Percentiles rank a stretch among this genome's conserved stretches.
phyloP scores from a whole-genome alignment of 2,329 filamentous ascomycete species.

The Phialemoniopsis sp. region DNA sequence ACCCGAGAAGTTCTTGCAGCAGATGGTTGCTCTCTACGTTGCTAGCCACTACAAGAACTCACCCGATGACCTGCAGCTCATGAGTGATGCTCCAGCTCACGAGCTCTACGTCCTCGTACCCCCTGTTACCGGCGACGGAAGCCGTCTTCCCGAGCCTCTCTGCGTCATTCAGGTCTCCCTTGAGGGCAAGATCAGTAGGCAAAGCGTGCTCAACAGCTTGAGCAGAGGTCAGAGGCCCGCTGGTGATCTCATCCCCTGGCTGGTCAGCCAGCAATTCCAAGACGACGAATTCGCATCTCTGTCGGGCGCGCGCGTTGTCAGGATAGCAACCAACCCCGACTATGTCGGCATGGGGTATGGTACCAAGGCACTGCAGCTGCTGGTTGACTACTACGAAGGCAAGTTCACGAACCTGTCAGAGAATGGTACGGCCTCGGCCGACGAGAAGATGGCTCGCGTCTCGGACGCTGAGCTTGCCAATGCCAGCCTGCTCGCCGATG shows the following conservation, averaged over 20 bases:
- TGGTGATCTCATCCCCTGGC: constrained; percentile 94
- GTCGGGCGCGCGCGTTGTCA: constrained; percentile 86
- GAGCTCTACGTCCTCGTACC: constrained; percentile 93
- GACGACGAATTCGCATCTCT: constrained; percentile 93
- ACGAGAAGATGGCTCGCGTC: constrained; percentile 67
- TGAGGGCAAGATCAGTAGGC: constrained; percentile 89
- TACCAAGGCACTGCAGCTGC: constrained; percentile 78
- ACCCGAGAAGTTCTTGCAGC: constrained; percentile 93
- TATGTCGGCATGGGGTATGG: constrained; percentile 93
- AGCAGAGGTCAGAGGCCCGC: constrained; percentile 84
- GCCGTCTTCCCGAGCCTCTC: constrained; percentile 83
- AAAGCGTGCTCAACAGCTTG: constrained; percentile 86
- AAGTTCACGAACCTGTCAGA: constrained; percentile 86
- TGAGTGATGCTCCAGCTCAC: constrained; percentile 96
- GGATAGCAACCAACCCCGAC: constrained; percentile 95
- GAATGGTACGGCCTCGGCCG: constrained; percentile 45
- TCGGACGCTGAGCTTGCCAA: constrained; percentile 79
- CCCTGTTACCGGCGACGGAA: constrained; percentile 72
- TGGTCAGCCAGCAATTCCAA: constrained; percentile 96
- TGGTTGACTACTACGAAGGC: constrained; percentile 87
- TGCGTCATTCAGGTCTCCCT: constrained; percentile 93
- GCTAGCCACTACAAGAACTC: constrained; percentile 98
- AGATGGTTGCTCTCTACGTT: constrained; percentile 97
- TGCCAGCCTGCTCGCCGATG: constrained; percentile 74
- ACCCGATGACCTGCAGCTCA: constrained; percentile 94